Evolutionary conservation across 2,329 filamentous ascomycete genomes (phyloP).

Genomic region (Rosellinia necatrix): DNA sequence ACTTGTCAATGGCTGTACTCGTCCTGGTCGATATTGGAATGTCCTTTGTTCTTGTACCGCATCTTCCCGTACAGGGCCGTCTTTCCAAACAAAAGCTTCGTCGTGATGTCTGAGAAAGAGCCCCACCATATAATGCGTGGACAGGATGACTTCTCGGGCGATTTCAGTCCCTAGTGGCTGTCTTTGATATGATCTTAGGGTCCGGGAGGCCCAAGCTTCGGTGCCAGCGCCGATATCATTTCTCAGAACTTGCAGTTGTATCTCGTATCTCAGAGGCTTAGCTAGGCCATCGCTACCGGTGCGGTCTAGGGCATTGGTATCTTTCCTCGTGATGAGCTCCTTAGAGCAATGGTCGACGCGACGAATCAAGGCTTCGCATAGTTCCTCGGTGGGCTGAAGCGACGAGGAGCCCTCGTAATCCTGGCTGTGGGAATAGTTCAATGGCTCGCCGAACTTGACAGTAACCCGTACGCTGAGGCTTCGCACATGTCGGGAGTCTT

Average conservation of each 20-base stretch:
- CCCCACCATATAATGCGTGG: slow-evolving; percentile 56
- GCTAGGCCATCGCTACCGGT: slow-evolving; percentile 42
- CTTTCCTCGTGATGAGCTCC: slow-evolving; percentile 59
- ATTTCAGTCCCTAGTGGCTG: slow-evolving; percentile 49
- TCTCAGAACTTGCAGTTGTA: slow-evolving; percentile 52
- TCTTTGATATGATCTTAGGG: slow-evolving; percentile 56
- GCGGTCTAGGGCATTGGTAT: slow-evolving; percentile 51
- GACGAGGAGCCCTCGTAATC: slow-evolving; percentile 52
- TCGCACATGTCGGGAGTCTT: slow-evolving; percentile 26
- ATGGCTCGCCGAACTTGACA: slow-evolving; percentile 52
- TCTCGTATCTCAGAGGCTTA: slow-evolving; percentile 54
- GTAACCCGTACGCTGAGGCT: slow-evolving; percentile 50
- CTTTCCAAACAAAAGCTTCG: slow-evolving; percentile 53
- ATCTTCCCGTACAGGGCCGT: slow-evolving; percentile 48
- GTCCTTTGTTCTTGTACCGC: slow-evolving; percentile 45
- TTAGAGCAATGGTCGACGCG: slow-evolving; percentile 57
- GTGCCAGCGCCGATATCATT: slow-evolving; percentile 46
- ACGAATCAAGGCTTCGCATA: slow-evolving; percentile 54
- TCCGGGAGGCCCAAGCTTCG: slow-evolving; percentile 49
- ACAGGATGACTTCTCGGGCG: slow-evolving; percentile 53
- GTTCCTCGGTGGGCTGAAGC: slow-evolving; percentile 50
- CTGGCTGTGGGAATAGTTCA: slow-evolving; percentile 49
- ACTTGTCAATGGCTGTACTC: slow-evolving; percentile 52
- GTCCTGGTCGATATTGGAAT: slow-evolving; percentile 46
- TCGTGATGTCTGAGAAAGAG: slow-evolving; percentile 57